Base-by-base conservation (phyloP, 2,329 filamentous ascomycete species). In the Penicillium sp. region DNA sequence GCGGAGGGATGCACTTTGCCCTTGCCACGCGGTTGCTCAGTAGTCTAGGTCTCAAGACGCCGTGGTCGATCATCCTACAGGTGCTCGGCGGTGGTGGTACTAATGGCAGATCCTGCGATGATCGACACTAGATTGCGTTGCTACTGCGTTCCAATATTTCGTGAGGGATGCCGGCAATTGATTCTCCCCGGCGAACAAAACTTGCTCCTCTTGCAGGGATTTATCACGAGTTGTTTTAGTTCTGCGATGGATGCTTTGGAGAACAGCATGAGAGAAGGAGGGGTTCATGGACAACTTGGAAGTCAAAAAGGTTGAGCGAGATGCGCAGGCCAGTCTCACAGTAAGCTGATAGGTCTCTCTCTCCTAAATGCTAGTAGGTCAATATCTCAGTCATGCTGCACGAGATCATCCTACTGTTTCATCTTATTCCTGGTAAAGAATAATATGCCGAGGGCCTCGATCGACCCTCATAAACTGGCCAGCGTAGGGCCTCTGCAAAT, bases 381-480 rank as follows among this genome's bases (percentile, higher is more conserved):
- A 14, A 8, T 34, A 35, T 12, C 34, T 41, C 34, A 35, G 31
- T 47, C 34, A 7, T 37, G 20, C 43, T 41, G 14, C 39, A 41
- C 57, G 59, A 65, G 63, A 67, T 67, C 62, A 66, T 65, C 56
- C 43, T 42, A 67, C 65, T 48, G 65, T 66, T 65, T 58, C 65
- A 66, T 67, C 48, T 50, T 14, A 48, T 45, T 48, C 17, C 14
- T 42, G 43, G 37, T 38, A 28, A 22, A 47, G n/a, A 12, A 15
- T 12, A 8, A 20, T 17, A 25, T 28, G 43, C 15, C 28, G 5
- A 4, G 28, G 28, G n/a, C 7, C 49, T 42, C 14, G 34, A 47
- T 50, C 58, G 51, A 51, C 39, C 8, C 4, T n/a, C 34, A 17
- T 37, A 41, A 42, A 53, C 17, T 5, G 28, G n/a, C 14, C 11